Base-by-base conservation (phyloP, 495 filamentous ascomycete species). In the Neurospora pannonica region DNA sequence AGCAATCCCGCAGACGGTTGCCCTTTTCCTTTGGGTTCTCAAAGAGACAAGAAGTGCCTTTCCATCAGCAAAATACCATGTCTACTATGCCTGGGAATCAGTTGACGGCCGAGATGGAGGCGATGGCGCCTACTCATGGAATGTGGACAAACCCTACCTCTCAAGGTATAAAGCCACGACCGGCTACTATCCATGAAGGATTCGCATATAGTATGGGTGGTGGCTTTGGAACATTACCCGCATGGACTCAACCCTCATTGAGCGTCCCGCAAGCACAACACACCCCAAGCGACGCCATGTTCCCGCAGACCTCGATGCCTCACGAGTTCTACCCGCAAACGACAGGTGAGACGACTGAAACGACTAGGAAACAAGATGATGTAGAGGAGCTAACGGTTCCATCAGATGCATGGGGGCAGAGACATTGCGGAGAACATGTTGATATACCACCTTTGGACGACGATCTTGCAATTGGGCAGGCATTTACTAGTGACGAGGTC, bases 111-210 rank as follows among this genome's bases (percentile, higher is more conserved):
- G 83, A 82, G 79, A 78, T 76, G 38, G 85, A 86, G 73, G 76
- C 78, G 67, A 77, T 84, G 73, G 72, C 78, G 70, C 79, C 82
- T 46, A 80, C 84, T 15, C 78, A 83, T 28, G 83, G 81, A 31
- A 76, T 83, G 37, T 87, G 85, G 85, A 82, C 83, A n/a, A 83
- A 83, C 69, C 82, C 84, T 21, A 78, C 82, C 19, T 78, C 84
- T 34, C 84, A 86, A 71, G 78, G 80, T 76, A 75, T 84, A 73
- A 82, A 83, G 67, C 85, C 86, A 38, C 82, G 87, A 37, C 86
- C 88, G 43, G 86, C 86, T 43, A 88, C 87, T 48, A 89, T 89
- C 73, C 86, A 88, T 72, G 88, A 89, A 79, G 86, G 85, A 46
- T 90, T 90, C 76, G 85, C 86, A 48, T 90, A 87, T 74, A 88